Evolutionary conservation across 257 asterid genomes (phyloP).

Genomic region (Nicotiana tabacum): DNA sequence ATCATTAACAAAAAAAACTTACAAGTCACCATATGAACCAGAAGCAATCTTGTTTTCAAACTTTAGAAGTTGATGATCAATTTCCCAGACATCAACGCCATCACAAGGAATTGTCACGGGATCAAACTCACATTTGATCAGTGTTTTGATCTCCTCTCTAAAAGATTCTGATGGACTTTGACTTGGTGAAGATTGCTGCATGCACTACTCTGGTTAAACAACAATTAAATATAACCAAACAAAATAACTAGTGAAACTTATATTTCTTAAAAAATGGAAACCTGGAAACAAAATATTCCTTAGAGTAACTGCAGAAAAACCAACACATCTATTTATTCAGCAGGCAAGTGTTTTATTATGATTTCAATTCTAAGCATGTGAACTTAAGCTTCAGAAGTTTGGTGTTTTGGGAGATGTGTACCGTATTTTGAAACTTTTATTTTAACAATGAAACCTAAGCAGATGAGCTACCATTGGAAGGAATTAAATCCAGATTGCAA

Average conservation of each 20-base stretch:
- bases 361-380: not conserved
- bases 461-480: not conserved
- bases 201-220: not conserved
- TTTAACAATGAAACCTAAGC: not conserved
- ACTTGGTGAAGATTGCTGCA: conserved; percentile 37
- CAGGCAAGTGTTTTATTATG: not conserved
- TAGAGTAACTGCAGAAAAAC: not conserved
- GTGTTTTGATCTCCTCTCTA: conserved; percentile 17
- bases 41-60: conserved; percentile 41
- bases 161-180: conserved; percentile 27
- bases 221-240: not conserved
- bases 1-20: conserved; percentile 18
- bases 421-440: not conserved
- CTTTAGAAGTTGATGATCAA: conserved; percentile 36
- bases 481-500: not conserved
- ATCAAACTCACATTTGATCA: conserved; percentile 33
- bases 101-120: conserved; percentile 40
- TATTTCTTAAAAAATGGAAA: not conserved
- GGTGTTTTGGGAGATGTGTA: not conserved
- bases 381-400: not conserved
- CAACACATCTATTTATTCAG: not conserved
- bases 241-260: not conserved
- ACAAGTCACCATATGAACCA: conserved; percentile 52
- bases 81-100: conserved; percentile 51
- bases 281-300: not conserved